Evolutionary conservation across 2,329 filamentous ascomycete genomes (phyloP), one percentile per base, ranked within the genome.

Genomic region (Colletotrichum graminicola): DNA sequence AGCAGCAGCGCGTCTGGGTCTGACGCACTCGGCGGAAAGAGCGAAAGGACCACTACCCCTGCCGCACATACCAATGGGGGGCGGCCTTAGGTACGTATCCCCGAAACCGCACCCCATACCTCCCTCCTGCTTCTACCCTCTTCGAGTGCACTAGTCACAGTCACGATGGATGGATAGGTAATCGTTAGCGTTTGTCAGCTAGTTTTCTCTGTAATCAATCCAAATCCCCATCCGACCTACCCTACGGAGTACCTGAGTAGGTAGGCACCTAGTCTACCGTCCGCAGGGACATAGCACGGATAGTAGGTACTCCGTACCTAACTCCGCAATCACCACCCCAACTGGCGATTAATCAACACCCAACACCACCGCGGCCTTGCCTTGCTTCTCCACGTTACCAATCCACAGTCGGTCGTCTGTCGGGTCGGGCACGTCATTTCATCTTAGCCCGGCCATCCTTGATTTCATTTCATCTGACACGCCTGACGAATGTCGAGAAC

Each of bases 111-210:
- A n/a, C 18, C 39, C 51, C 45, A n/a, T 39, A 18, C 41, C 45
- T 11, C 41, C 45, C 10, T 16, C 26, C 51, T 54, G 29, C 43
- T 45, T 39, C 39, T n/a, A 32, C 14, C 39, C 41, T 43, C 26
- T 47, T 39, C 57, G 34, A 43, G n/a, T n/a, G n/a, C n/a, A n/a
- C 23, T 23, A 43, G 43, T 66, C 54, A 45, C 43, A 49, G 51
- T 66, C 43, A 47, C 10, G 43, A 47, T 47, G 43, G 43, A 47
- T 47, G 43, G 21, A 23, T n/a, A 47, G 47, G 62, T 62, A 62
- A 62, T 62, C 57, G 29, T 47, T 49, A n/a, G 26, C 65, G 65
- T 71, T 71, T 71, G 68, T 71, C 64, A 71, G 68, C 68, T 59
- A 34, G 51, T 47, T 36, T 68, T 66, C 47, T 70, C 67, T 55